These are phyloP conservation scores for Davidsoniella neocaledoniae DNA, from an alignment of 2,329 filamentous ascomycete species.

Conservation along the genomic window DNA sequence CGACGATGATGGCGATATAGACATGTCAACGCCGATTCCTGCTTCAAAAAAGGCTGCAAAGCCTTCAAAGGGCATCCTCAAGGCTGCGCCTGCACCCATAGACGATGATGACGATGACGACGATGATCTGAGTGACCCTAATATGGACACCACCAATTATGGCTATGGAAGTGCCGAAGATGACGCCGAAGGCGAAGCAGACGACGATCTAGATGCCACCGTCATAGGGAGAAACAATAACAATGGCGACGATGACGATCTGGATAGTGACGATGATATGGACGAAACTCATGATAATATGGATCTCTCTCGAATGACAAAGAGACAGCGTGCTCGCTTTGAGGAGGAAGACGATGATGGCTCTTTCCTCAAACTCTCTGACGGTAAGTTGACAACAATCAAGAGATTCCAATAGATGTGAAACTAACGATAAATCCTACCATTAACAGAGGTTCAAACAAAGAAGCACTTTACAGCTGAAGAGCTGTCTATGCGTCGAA, in stretches of 20 bases:
- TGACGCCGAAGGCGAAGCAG: constrained; percentile 31
- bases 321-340: constrained; percentile 41
- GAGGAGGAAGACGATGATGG: constrained; percentile 34
- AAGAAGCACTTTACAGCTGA: constrained; percentile 46
- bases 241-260: constrained; percentile 23
- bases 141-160: constrained; percentile 24
- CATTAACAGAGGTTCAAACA: constrained; percentile 39
- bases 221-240: constrained; percentile 19
- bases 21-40: constrained; percentile 25
- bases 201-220: constrained; percentile 19
- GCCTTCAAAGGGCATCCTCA: constrained; percentile 13
- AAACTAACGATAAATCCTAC: background rate
- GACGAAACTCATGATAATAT: constrained; percentile 32
- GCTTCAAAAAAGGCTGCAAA: constrained; percentile 14
- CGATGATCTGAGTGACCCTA: constrained; percentile 40
- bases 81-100: constrained; percentile 16
- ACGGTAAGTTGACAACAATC: constrained; percentile 26
- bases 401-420: background rate
- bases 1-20: constrained; percentile 30
- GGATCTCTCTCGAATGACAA: constrained; percentile 43
- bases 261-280: constrained; percentile 24
- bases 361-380: constrained; percentile 39
- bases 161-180: constrained; percentile 31
- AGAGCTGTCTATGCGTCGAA: constrained; percentile 43
- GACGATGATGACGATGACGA: constrained; percentile 33